Base-by-base conservation (phyloP, 176 grass and related monocot genomes). In the Triticum dicoccoides region DNA sequence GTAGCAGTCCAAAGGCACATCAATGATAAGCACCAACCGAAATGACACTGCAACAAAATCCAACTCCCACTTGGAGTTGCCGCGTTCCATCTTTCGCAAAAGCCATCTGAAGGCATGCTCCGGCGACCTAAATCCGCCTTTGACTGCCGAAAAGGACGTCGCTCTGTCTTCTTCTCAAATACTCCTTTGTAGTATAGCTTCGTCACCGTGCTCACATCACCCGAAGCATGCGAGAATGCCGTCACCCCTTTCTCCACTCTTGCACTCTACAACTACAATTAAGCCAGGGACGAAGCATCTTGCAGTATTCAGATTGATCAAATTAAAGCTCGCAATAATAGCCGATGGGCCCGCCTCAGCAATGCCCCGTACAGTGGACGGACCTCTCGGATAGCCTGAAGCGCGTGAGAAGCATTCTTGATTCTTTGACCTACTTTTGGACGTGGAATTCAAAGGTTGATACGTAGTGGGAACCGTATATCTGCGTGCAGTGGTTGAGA, bases 21-120 rank as follows among this genome's bases (percentile, higher is more conserved):
- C 17, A 51, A 76, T 58, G 24, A 67, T 68, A 38, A 61, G 33
- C 47, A 69, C 24, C n/a, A 80, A 51, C 5, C 8, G 17, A 84
- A 84, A 27, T 69, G 37, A 27, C 25, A 24, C n/a, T 1, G 34
- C 21, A 80, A 61, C 29, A 14, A 69, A 69, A 76, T 84, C 61
- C 27, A 61, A 71, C 47, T 84, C 76, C 59, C 38, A 84, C 61
- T 52, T 52, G 11, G 54, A 59, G 54, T 42, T 79, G 21, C 47
- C 11, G 37, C 14, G n/a, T 20, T 29, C 38, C 59, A 73, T 73
- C 74, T 63, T 84, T 62, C 35, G 41, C 41, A 11, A 77, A 78
- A 82, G 83, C 65, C 63, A 69, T 86, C n/a, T 91, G 81, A 91
- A 91, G 21, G 89, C 89, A 87, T 84, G 89, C 7, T 74, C 76